phyloP scores from a whole-genome alignment of 2,329 filamentous ascomycete genomes.

The Colletotrichum sidae region DNA sequence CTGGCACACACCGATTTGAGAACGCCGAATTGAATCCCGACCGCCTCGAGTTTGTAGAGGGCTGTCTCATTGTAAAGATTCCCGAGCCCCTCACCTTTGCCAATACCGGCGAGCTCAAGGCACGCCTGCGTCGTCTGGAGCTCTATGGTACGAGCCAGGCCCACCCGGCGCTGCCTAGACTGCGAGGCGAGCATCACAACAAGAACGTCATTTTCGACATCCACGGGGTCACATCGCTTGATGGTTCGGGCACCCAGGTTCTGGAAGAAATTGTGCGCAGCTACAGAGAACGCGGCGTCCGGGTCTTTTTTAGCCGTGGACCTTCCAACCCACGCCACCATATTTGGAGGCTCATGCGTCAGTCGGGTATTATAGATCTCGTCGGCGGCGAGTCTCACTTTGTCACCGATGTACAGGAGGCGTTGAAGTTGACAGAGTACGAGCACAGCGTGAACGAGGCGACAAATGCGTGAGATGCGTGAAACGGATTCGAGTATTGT shows the following conservation, averaged over 20 bases:
- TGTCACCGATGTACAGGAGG: conserved; percentile 85
- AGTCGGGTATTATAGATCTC: conserved; percentile 86
- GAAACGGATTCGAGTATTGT: background rate
- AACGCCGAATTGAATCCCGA: conserved; percentile 83
- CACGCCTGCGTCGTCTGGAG: conserved; percentile 84
- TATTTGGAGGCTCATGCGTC: conserved; percentile 79
- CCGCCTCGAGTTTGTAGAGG: conserved; percentile 87
- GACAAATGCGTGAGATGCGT: conserved; percentile 18
- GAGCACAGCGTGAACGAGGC: conserved; percentile 61
- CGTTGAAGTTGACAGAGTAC: conserved; percentile 82
- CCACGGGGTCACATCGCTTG: conserved; percentile 94
- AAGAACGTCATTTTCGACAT: conserved; percentile 96
- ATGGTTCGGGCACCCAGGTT: conserved; percentile 93
- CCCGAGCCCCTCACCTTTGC: conserved; percentile 96
- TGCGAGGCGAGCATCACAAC: conserved; percentile 84
- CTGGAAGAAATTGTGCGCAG: conserved; percentile 86
- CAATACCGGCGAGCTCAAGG: conserved; percentile 93
- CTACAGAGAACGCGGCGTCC: conserved; percentile 81
- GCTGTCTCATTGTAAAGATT: conserved; percentile 96
- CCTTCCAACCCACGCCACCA: conserved; percentile 59
- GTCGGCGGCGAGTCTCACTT: conserved; percentile 84
- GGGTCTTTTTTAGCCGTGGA: conserved; percentile 78
- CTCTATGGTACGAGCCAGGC: conserved; percentile 87
- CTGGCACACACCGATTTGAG: conserved; percentile 85
- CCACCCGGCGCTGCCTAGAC: conserved; percentile 87